Evolutionary conservation across 345 rosid species (phyloP).

Genomic region (Ceriops decandra): DNA sequence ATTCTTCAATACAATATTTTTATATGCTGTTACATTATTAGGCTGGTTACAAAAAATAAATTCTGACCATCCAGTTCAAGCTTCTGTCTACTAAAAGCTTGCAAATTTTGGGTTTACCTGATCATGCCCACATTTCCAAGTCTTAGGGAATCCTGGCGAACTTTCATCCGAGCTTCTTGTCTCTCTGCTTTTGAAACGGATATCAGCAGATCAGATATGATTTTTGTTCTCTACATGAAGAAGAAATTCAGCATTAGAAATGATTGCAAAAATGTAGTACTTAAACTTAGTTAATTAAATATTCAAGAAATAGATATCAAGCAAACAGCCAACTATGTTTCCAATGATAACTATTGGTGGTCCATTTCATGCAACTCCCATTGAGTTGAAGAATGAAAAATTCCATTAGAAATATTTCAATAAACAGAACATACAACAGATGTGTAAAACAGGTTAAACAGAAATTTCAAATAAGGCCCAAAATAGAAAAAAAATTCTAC

Average conservation of each 20-base stretch:
- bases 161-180: slow-evolving; percentile 95
- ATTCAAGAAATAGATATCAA: background rate
- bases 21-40: background rate
- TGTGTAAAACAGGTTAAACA: background rate
- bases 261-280: background rate
- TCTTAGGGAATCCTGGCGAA: slow-evolving; percentile 92
- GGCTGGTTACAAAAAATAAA: too few species aligned
- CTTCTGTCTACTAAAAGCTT: too few species aligned
- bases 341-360: slow-evolving; percentile 5
- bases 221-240: slow-evolving; percentile 74
- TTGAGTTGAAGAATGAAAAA: background rate
- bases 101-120: slow-evolving; percentile 46
- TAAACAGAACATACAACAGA: background rate
- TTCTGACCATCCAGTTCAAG: too few species aligned
- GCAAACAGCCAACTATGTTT: background rate
- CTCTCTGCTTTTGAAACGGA: slow-evolving; percentile 96
- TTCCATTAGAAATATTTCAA: background rate
- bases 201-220: slow-evolving; percentile 88
- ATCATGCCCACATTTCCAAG: slow-evolving; percentile 96
- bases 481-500: background rate
- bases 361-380: background rate
- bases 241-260: slow-evolving; percentile 11
- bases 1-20: background rate
- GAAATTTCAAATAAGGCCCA: background rate
- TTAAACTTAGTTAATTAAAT: background rate